Base-by-base conservation (phyloP, 2,329 filamentous ascomycete species). In the Ceratocystis diversiconidia region DNA sequence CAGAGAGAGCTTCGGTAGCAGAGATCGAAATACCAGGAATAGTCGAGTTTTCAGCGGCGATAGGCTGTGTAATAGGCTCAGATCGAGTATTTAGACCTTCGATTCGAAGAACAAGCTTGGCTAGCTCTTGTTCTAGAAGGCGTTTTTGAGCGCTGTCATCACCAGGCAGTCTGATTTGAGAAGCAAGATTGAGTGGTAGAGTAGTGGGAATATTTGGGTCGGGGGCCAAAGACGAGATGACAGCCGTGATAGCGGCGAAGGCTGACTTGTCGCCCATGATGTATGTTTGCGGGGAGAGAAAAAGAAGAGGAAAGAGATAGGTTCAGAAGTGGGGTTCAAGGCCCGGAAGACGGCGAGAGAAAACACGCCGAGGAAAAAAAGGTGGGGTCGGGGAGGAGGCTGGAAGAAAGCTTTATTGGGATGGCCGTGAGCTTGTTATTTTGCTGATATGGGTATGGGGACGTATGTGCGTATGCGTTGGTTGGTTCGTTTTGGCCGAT, bases 11-110 rank as follows among this genome's bases (percentile, higher is more conserved):
- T 72, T 83, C 82, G 70, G 80, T 79, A 62, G 81, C 83, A 77
- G 94, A 90, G 74, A 87, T 91, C 61, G 91, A 90, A 8, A 90
- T 94, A 72, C 92, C 87, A 71, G 90, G 90, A 71, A 92, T 82
- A 66, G 81, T 17, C 10, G n/a, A 44, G 62, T 6, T 55, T 50
- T 10, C 19, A 22, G 50, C 5, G 43, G 63, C 15, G 36, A 44
- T 36, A 17, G 48, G 22, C 15, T 55, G 28, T 61, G 78, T 69
- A 81, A 80, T 67, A 81, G 75, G 66, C 72, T 82, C 83, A 69
- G 89, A 87, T 76, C 87, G 87, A 70, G 85, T 84, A 79, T 97
- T 92, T 70, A 97, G 84, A 69, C 86, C 85, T 69, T 91, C 88
- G 70, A 97, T 85, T 70, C 94, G 82, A 68, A 85, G 78, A 67